A percentile compares a stretch with the other conserved stretches of the same genome.
phyloP scores from a whole-genome alignment of 106 monocot genomes.

The Chionographis japonica region DNA sequence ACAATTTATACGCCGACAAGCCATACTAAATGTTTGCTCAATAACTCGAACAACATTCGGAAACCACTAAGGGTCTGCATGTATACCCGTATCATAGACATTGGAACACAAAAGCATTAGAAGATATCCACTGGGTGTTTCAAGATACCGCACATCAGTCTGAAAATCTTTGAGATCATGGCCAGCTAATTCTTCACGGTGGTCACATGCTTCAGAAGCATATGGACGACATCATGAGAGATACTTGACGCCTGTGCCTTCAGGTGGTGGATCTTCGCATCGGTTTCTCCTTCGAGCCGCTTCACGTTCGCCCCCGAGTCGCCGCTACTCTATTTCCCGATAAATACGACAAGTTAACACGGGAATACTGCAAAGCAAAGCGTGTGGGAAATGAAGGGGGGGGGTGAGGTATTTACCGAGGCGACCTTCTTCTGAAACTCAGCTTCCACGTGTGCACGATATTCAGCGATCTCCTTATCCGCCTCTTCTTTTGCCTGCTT shows the following conservation, averaged over 20 bases:
- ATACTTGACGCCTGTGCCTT: slow-evolving; percentile 47
- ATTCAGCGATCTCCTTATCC: slow-evolving; percentile 34
- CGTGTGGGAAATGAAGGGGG: too few relatives aligned
- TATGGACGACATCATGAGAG: slow-evolving; percentile 56
- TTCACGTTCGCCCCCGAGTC: slow-evolving; percentile 84
- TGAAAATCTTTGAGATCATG: too few relatives aligned
- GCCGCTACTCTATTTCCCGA: slow-evolving; percentile 57
- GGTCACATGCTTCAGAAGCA: slow-evolving; percentile 81
- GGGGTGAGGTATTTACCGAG: neutral
- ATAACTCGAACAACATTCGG: too few relatives aligned
- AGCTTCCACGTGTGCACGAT: slow-evolving; percentile 34
- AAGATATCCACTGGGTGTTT: too few relatives aligned
- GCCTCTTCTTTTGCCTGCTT: slow-evolving; percentile 61
- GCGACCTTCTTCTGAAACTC: slow-evolving; percentile 35
- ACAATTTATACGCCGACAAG: too few relatives aligned
- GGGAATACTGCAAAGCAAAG: too few relatives aligned
- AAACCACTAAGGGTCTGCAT: too few relatives aligned
- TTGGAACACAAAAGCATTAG: too few relatives aligned
- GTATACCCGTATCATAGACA: too few relatives aligned
- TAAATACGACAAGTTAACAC: too few relatives aligned
- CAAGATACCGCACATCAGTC: too few relatives aligned
- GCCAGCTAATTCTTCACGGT: neutral
- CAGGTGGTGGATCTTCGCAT: slow-evolving; percentile 46
- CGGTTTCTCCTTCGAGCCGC: slow-evolving; percentile 73
- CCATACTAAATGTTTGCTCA: too few relatives aligned